These are phyloP conservation scores for Ochetophila trinervis DNA, from an alignment of 306 rosid species.

Conservation along the genomic window DNA sequence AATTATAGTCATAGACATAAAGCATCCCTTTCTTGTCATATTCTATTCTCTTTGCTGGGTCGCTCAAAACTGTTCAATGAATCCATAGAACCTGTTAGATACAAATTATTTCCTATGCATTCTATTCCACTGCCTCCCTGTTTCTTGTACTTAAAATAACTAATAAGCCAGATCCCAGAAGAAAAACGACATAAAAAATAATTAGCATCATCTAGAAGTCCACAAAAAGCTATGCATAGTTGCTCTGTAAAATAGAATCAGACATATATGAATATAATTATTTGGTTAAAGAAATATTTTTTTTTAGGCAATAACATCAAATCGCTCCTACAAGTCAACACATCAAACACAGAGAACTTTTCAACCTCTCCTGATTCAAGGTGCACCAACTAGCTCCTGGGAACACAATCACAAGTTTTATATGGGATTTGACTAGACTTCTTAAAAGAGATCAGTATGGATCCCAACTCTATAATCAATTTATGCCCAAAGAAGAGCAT, in stretches of 20 bases:
- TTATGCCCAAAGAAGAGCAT: too few species aligned
- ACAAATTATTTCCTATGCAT: constrained; percentile 17
- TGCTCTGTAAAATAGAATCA: too few species aligned
- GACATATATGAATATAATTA: not conserved
- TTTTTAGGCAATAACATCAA: not conserved
- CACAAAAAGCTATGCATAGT: too few species aligned
- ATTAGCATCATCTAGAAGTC: too few species aligned
- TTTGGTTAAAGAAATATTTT: not conserved
- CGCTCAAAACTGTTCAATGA: constrained; percentile 76
- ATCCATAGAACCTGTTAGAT: constrained; percentile 32
- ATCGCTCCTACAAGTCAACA: not conserved
- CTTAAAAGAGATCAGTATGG: not conserved
- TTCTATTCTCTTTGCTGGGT: constrained; percentile 80
- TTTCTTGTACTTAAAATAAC: constrained; percentile 5
- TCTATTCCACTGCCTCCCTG: constrained; percentile 4
- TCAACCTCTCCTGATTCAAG: not conserved
- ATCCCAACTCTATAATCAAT: not conserved
- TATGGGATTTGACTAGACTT: not conserved
- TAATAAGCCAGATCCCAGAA: not conserved
- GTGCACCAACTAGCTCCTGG: not conserved
- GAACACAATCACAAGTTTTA: not conserved
- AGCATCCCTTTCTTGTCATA: constrained; percentile 86
- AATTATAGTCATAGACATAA: constrained; percentile 64
- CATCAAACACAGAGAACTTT: not conserved
- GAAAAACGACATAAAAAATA: not conserved